These are phyloP conservation scores for Ceratonia siliqua DNA, from an alignment of 306 rosid species.

Conservation along the genomic window DNA sequence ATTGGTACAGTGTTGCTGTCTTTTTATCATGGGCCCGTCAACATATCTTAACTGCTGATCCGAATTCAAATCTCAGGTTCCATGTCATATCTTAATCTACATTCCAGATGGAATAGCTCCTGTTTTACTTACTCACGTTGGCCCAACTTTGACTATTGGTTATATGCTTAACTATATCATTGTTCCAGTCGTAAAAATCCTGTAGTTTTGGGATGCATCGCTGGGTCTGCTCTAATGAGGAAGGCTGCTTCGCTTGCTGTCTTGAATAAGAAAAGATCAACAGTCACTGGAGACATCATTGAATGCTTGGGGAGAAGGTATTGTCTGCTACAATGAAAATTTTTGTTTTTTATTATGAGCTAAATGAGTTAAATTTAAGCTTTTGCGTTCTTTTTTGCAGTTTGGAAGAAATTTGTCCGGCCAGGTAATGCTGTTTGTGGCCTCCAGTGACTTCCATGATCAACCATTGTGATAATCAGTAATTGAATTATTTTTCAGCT, in stretches of 20 bases:
- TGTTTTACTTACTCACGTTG: neutral
- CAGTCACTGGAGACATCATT: slow-evolving; percentile 85
- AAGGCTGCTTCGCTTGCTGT: slow-evolving; percentile 90
- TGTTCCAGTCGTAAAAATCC: slow-evolving; percentile 65
- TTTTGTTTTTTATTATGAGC: neutral
- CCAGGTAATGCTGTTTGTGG: slow-evolving; percentile 39
- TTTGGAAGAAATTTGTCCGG: slow-evolving; percentile 76
- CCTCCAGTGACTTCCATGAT: neutral
- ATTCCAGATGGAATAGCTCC: neutral
- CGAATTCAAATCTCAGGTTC: slow-evolving; percentile 52
- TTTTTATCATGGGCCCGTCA: slow-evolving; percentile 83
- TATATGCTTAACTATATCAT: slow-evolving; percentile 20
- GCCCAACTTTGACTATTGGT: slow-evolving; percentile 4
- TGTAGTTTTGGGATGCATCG: slow-evolving; percentile 75
- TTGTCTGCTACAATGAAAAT: slow-evolving; percentile 1
- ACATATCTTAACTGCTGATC: slow-evolving; percentile 32
- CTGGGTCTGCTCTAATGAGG: slow-evolving; percentile 80
- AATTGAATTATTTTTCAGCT: too few species aligned
- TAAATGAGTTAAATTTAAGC: slow-evolving; percentile 1
- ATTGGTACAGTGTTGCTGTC: slow-evolving; percentile 71
- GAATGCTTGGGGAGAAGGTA: slow-evolving; percentile 89
- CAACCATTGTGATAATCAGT: neutral
- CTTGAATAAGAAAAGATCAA: slow-evolving; percentile 77
- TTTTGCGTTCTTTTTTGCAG: slow-evolving; percentile 46
- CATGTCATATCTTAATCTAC: neutral